phyloP scores from a whole-genome alignment of 768 basidiomycete species.

The Coprinellus aureogranulatus region DNA sequence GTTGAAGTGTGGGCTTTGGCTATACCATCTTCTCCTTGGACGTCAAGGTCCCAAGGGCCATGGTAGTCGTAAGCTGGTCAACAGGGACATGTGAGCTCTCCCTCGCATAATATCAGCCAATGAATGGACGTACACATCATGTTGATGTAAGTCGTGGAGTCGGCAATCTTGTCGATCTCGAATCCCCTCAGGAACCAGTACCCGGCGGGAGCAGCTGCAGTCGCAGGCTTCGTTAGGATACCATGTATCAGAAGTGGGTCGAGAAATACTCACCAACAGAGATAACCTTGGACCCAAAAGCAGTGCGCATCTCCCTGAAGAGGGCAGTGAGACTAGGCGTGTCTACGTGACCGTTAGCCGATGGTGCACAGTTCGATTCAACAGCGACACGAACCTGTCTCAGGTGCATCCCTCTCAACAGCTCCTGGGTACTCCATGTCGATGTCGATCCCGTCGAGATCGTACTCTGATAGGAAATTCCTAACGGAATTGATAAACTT shows the following conservation, averaged over 20 bases:
- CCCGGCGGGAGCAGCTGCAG: slow-evolving; percentile 15
- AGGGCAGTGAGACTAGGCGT: slow-evolving; percentile 19
- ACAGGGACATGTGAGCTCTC: no score
- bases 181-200: slow-evolving; percentile 22
- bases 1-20: slow-evolving; percentile 22
- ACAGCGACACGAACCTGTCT: slow-evolving; percentile 10
- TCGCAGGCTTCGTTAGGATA: no score
- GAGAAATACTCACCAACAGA: slow-evolving; percentile 4
- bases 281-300: slow-evolving; percentile 10
- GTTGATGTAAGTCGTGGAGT: slow-evolving; percentile 16
- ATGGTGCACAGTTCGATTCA: neutral
- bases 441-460: slow-evolving; percentile 22
- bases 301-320: slow-evolving; percentile 16
- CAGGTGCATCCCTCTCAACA: slow-evolving; percentile 17
- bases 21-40: slow-evolving; percentile 17
- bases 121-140: no score
- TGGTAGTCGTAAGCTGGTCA: slow-evolving; percentile 25
- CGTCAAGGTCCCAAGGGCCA: slow-evolving; percentile 22
- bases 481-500: slow-evolving; percentile 20
- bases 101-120: no score
- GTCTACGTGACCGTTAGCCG: slow-evolving; percentile 4
- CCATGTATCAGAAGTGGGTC: no score
- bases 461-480: slow-evolving; percentile 9
- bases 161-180: slow-evolving; percentile 22
- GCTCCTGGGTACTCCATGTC: slow-evolving; percentile 22